Conservation (phyloP, 306 rosid species). For the Delonix regia region DNA sequence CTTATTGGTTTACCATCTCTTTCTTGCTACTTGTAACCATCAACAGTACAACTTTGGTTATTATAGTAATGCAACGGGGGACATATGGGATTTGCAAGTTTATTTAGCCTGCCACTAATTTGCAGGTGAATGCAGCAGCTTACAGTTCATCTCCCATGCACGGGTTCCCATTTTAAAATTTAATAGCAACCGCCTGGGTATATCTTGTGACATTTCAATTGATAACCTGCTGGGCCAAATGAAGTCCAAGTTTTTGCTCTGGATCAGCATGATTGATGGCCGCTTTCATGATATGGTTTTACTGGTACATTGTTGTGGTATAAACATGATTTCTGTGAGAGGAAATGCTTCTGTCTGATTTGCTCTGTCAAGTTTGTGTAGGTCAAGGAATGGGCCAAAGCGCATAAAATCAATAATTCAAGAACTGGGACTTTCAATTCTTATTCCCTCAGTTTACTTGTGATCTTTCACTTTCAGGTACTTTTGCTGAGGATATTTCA, state of each 20-base stretch:
- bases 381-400: conserved; percentile 99
- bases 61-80: not conserved
- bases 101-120: conserved; percentile 33
- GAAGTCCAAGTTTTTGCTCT: conserved; percentile 75
- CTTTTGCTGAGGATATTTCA: conserved; percentile 20
- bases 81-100: conserved; percentile 30
- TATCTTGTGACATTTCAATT: conserved; percentile 92
- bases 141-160: conserved; percentile 60
- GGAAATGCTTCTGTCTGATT: conserved; percentile 40
- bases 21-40: conserved; percentile 15
- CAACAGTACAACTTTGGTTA: not conserved
- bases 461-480: conserved; percentile 95
- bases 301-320: conserved; percentile 64
- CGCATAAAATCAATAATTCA: conserved; percentile 76
- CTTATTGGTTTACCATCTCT: conserved; percentile 17
- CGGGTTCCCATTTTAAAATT: conserved; percentile 87
- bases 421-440: conserved; percentile 80
- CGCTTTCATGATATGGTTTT: conserved; percentile 87
- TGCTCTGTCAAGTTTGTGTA: conserved; percentile 54
- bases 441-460: conserved; percentile 87
- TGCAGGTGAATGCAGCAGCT: conserved; percentile 71
- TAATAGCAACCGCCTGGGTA: conserved; percentile 48
- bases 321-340: conserved; percentile 22
- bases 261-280: conserved; percentile 71
- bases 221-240: conserved; percentile 78